A percentile compares a stretch with the other conserved stretches of the same genome.
These are phyloP conservation scores for Kwoniella europaea DNA, from an alignment of 768 basidiomycete species.

Conservation along the genomic window DNA sequence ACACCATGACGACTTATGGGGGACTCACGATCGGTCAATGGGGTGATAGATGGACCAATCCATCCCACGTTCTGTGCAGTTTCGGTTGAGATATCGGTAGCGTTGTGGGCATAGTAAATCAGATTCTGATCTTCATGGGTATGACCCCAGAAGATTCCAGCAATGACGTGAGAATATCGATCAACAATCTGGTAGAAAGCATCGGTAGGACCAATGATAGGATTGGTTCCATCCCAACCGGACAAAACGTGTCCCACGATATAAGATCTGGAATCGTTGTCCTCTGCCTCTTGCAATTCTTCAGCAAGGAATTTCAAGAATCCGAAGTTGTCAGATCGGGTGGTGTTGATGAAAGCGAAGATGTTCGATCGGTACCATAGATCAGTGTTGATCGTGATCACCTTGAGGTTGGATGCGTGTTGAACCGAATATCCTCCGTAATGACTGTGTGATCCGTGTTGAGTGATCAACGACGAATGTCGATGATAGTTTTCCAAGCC, in stretches of 20 bases:
- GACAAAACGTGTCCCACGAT: slow-evolving; percentile 66
- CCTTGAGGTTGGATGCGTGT: slow-evolving; percentile 69
- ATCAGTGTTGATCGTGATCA: slow-evolving; percentile 78
- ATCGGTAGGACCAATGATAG: slow-evolving; percentile 69
- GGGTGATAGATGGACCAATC: slow-evolving; percentile 74
- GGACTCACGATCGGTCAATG: slow-evolving; percentile 50
- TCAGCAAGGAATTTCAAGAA: slow-evolving; percentile 79
- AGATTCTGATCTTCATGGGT: slow-evolving; percentile 74
- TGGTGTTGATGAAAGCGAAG: slow-evolving; percentile 78
- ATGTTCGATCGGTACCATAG: slow-evolving; percentile 71
- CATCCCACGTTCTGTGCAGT: slow-evolving; percentile 67
- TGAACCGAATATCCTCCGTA: slow-evolving; percentile 76
- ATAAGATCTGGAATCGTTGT: slow-evolving; percentile 64
- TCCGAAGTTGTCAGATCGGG: slow-evolving; percentile 71
- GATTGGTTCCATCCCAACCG: slow-evolving; percentile 74
- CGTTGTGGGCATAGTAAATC: slow-evolving; percentile 78
- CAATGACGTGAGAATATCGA: slow-evolving; percentile 38
- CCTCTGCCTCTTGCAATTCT: slow-evolving; percentile 78
- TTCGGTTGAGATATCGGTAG: slow-evolving; percentile 65
- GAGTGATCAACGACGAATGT: background rate
- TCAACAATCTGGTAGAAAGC: slow-evolving; percentile 59
- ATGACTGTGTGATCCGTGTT: slow-evolving; percentile 56
- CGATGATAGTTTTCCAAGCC: background rate
- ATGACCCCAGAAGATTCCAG: slow-evolving; percentile 79
- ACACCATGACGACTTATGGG: too few species aligned